These are phyloP conservation scores for Aspergillus sp. DNA, from an alignment of 2,329 filamentous ascomycete genomes.

Conservation along the genomic window DNA sequence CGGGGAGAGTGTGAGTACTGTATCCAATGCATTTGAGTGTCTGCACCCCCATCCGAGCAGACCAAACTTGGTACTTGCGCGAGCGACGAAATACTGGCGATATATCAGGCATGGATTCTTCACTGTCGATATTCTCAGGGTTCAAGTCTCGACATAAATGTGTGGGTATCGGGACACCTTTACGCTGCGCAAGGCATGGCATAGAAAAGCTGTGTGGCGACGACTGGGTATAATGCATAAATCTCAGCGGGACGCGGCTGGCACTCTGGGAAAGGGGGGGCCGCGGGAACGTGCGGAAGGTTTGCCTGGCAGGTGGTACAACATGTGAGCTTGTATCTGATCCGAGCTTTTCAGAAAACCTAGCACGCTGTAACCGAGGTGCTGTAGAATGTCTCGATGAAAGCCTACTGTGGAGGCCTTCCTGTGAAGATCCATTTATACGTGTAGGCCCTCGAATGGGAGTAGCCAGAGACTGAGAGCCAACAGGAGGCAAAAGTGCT, in stretches of 20 bases:
- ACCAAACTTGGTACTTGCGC: slow-evolving; percentile 37
- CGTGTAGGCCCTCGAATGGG: not conserved
- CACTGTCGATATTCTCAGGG: not conserved
- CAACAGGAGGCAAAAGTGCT: slow-evolving; percentile 1
- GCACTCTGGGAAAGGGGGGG: not conserved
- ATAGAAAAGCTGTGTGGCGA: slow-evolving; percentile 14
- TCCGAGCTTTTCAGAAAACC: not conserved
- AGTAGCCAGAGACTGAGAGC: not conserved
- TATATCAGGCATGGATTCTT: not conserved
- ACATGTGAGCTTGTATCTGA: not conserved
- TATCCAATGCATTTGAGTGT: slow-evolving; percentile 13
- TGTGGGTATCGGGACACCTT: not conserved
- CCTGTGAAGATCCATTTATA: not conserved
- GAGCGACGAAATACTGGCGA: slow-evolving; percentile 2
- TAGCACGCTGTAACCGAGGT: not conserved
- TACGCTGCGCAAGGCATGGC: slow-evolving; percentile 14
- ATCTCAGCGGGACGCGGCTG: not conserved
- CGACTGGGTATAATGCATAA: not conserved
- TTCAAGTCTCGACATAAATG: not conserved
- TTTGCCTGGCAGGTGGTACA: not conserved
- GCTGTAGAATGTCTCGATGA: not conserved
- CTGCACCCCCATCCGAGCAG: slow-evolving; percentile 37
- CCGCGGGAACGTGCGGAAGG: not conserved
- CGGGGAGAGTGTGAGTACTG: slow-evolving; percentile 23
- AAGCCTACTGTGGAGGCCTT: not conserved